Evolutionary conservation across 2,329 filamentous ascomycete species (phyloP), one percentile per base, ranked within the genome.

Genomic region (Cercospora janseana): DNA sequence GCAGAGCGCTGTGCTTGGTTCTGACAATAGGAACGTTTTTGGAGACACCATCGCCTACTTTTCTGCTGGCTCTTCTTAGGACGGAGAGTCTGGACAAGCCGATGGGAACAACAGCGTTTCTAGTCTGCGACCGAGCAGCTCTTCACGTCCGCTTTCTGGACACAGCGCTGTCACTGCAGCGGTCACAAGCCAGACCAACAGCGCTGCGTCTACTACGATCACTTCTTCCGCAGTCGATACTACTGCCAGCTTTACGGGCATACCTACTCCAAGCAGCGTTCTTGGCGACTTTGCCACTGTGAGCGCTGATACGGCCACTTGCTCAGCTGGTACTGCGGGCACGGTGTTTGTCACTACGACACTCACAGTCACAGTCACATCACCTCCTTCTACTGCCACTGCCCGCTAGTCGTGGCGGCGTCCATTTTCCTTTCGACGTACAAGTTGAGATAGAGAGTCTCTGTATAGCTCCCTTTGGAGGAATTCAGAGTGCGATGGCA

Each of bases 21-120:
- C 27, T n/a, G 27, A 28, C 72, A 77, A 78, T 59, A 66, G 71
- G 27, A 71, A 69, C 58, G 72, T 74, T 60, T 78, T 76, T 63
- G 74, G 74, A 57, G 72, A 71, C 35, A 77, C 74, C 3, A 57
- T 78, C 13, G 72, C 70, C 1, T 65, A 60, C 49, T 67, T 65
- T 56, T 48, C 44, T 20, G 52, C 53, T 6, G 51, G 51, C 9
- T 46, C 44, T 38, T 46, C 43, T 31, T 46, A 46, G 43, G 43
- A 9, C n/a, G 44, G 6, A 9, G 44, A 13, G 44, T 18, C 32
- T 9, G 44, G 27, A n/a, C 31, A 10, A 23, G 44, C 8, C 38
- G 21, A 24, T 38, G 44, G 23, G 44, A 46, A 24, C 29, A 27
- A 21, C 16, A 35, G 32, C 24, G 28, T 24, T 24, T 32, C 21